Evolutionary conservation across 345 rosid species (phyloP).

Genomic region (Heritiera fomes): DNA sequence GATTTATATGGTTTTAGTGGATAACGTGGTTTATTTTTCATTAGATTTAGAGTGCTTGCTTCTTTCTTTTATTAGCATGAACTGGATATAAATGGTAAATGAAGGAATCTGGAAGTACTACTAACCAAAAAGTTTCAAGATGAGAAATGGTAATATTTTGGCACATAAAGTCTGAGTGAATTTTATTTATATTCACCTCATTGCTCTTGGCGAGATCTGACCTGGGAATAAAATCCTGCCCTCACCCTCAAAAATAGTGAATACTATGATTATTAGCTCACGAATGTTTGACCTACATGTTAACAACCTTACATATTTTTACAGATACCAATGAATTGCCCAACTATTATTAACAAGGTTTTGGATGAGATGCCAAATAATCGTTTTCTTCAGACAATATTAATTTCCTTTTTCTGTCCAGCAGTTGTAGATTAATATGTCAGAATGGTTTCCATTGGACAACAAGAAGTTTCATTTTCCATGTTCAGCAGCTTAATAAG

Average conservation of each 20-base stretch:
- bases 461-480: neutral
- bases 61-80: neutral
- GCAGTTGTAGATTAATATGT: neutral
- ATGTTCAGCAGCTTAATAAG: conserved; percentile 4
- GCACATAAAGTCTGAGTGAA: neutral
- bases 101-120: neutral
- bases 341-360: conserved; percentile 3
- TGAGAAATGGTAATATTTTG: neutral
- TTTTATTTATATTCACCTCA: neutral
- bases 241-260: neutral
- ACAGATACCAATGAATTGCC: neutral
- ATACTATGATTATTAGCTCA: neutral
- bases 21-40: neutral
- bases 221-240: neutral
- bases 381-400: neutral
- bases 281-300: neutral
- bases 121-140: neutral
- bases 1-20: neutral
- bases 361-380: neutral
- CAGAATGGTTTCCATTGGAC: neutral
- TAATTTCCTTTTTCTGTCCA: neutral
- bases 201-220: neutral
- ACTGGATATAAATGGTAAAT: neutral
- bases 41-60: neutral
- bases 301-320: neutral